A percentile compares a stretch with the other conserved stretches of the same genome.
Evolutionary conservation across 176 grass and related monocot species (phyloP).

Genomic region (Luzula sylvatica): DNA sequence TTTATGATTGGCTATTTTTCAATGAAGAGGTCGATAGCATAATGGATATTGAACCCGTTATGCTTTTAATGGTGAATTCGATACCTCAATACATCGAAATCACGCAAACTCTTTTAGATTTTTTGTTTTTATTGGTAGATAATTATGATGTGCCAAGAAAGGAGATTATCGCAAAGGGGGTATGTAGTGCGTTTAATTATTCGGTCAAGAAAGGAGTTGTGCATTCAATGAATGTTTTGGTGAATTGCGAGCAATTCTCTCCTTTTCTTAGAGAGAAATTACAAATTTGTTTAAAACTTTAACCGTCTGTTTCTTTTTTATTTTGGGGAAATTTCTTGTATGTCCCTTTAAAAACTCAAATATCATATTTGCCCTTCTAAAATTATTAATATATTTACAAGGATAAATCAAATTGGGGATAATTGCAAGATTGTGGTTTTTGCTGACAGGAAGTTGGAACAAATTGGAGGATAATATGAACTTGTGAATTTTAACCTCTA

Average conservation of each 20-base stretch:
- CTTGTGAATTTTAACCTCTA: no score
- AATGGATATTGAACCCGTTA: constrained; percentile 90
- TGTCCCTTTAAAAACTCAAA: no score
- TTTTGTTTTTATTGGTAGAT: constrained; percentile 80
- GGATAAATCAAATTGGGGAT: no score
- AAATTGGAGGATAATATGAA: no score
- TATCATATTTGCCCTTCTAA: no score
- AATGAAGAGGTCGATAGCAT: constrained; percentile 38
- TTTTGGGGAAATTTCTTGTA: no score
- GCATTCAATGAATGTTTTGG: constrained; percentile 49
- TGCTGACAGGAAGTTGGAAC: no score
- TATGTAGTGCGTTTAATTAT: constrained; percentile 30
- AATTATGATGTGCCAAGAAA: constrained; percentile 68
- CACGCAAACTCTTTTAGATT: constrained; percentile 67
- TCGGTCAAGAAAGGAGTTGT: constrained; percentile 57
- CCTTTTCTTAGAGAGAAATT: constrained; percentile 61
- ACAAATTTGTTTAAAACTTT: not conserved
- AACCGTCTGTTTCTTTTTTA: not conserved
- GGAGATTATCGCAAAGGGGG: constrained; percentile 32
- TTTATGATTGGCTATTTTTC: constrained; percentile 88
- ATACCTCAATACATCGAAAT: constrained; percentile 67
- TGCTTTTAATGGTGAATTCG: constrained; percentile 88
- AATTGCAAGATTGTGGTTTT: no score
- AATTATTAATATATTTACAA: no score
- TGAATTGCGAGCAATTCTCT: constrained; percentile 41